These are phyloP conservation scores for Trichopus zeylanicus DNA, from an alignment of 116 monocot genomes.

Conservation along the genomic window DNA sequence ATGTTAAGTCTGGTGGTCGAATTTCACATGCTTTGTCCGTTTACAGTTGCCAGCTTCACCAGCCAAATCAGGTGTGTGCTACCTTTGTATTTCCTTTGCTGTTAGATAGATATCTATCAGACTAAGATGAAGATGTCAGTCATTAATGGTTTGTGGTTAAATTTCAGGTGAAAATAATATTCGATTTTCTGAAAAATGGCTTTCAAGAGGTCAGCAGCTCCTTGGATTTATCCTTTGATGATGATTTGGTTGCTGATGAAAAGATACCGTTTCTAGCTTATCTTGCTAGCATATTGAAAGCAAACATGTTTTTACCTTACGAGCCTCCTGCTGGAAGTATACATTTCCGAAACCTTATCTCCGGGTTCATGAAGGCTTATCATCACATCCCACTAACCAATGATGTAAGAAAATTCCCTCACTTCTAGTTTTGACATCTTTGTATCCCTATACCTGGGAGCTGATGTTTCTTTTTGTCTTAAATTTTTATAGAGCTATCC, in stretches of 20 bases:
- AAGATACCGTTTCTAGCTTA: slow-evolving; percentile 91
- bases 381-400: slow-evolving; percentile 69
- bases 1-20: slow-evolving; percentile 68
- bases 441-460: neutral
- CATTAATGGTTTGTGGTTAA: neutral
- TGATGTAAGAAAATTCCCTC: slow-evolving; percentile 44
- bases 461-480: neutral
- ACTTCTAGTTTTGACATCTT: neutral
- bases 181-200: slow-evolving; percentile 88
- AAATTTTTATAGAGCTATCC: no score
- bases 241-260: slow-evolving; percentile 96
- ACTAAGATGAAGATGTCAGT: neutral
- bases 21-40: slow-evolving; percentile 94
- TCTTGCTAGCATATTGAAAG: slow-evolving; percentile 68
- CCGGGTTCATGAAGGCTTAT: slow-evolving; percentile 82
- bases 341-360: slow-evolving; percentile 65
- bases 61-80: slow-evolving; percentile 53
- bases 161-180: slow-evolving; percentile 87
- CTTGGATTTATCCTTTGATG: slow-evolving; percentile 88
- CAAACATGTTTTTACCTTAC: slow-evolving; percentile 53
- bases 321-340: slow-evolving; percentile 82
- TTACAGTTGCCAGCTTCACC: slow-evolving; percentile 87
- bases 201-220: slow-evolving; percentile 87
- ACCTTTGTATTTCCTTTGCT: neutral
- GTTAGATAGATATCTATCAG: neutral